Evolutionary conservation across 495 filamentous ascomycete genomes (phyloP), one percentile per base, ranked within the genome.

Genomic region (Aspergillus leporis): DNA sequence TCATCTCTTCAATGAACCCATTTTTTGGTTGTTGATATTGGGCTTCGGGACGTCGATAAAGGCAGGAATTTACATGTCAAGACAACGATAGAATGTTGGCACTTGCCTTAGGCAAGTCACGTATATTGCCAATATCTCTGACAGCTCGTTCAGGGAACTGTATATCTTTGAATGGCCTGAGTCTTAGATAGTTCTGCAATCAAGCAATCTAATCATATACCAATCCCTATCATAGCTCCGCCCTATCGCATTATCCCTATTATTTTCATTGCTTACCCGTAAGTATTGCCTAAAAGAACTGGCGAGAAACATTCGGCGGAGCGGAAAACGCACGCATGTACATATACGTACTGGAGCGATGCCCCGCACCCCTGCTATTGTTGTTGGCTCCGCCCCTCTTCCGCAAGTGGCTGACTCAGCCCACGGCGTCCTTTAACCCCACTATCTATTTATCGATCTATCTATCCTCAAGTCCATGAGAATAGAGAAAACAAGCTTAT

Each of bases 11-110:
- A 34, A 54, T 36, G 51, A 18, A 50, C 25, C 31, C 46, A 43
- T 51, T 31, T 60, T 63, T 56, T 67, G 60, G 60, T 50, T 62
- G 53, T 55, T 34, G 30, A 34, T 19, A 28, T 59, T 53, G 16
- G 46, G 34, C 31, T 58, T 43, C 36, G 47, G 48, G 38, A 46
- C 59, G 13, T 49, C 21, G n/a, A 41, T 56, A 32, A 51, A 40
- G 50, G 25, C 53, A 50, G 21, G 50, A 45, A n/a, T n/a, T n/a
- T n/a, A n/a, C n/a, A n/a, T 49, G 46, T 19, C 38, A 18, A 40
- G 22, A 38, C 38, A 34, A 19, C 30, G 32, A 31, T 60, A 43
- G 45, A 55, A 25, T 25, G 55, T 40, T 40, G 36, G 12, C 16
- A 12, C 9, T 12, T 40, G 16, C 10, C 36, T 3, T 40, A 4